These are phyloP conservation scores for Edaphochlamys debaryana DNA, from an alignment of 139 green algal genomes.

Conservation along the genomic window DNA sequence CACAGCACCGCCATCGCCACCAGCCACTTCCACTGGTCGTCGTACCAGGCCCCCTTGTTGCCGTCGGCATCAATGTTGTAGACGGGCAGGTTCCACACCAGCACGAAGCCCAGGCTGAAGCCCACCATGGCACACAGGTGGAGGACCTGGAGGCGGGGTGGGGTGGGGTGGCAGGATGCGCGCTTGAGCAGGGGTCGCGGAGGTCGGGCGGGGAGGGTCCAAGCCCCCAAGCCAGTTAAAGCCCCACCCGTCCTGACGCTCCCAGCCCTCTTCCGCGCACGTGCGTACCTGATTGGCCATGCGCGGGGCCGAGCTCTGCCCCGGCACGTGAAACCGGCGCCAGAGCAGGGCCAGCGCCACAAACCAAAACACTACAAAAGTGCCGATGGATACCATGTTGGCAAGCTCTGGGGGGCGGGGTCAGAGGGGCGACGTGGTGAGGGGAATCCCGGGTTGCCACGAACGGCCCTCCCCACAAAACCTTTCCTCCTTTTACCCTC, in stretches of 20 bases:
- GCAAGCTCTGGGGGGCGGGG: conserved; percentile 44
- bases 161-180: too few relatives aligned
- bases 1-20: conserved; percentile 8
- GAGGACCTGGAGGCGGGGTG: not conserved
- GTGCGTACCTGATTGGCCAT: too few relatives aligned
- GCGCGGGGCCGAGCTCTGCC: too few relatives aligned
- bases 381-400: conserved; percentile 80
- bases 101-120: conserved; percentile 39
- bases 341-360: conserved; percentile 61
- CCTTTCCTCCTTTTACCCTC: too few relatives aligned
- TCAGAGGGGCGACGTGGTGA: too few relatives aligned
- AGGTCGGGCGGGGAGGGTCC: too few relatives aligned
- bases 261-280: not conserved
- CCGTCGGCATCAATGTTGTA: conserved; percentile 29
- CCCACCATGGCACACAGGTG: conserved; percentile 31
- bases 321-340: conserved; percentile 43
- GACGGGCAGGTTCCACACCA: conserved; percentile 34
- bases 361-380: conserved; percentile 77
- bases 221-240: too few relatives aligned
- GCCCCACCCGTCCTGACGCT: not conserved
- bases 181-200: too few relatives aligned
- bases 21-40: conserved; percentile 40
- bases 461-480: too few relatives aligned
- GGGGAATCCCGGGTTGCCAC: too few relatives aligned
- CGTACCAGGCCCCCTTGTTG: conserved; percentile 9